Conservation (phyloP, 73 alveolate species). For the Uronychia binucleata region DNA sequence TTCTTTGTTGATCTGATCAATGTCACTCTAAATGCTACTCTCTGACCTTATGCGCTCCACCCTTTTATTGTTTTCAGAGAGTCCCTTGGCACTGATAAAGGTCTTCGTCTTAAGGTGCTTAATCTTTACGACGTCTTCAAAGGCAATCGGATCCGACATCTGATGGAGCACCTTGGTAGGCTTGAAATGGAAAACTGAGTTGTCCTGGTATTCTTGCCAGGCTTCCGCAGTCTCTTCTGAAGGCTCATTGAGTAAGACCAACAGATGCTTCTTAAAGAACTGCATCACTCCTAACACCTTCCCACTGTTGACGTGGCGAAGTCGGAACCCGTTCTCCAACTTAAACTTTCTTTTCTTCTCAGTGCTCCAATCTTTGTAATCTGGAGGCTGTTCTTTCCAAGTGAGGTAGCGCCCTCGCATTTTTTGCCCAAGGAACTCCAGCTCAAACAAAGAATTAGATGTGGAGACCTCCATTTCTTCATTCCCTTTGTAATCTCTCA, state of each 20-base stretch:
- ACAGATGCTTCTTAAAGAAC: too few relatives aligned
- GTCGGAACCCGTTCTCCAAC: too few relatives aligned
- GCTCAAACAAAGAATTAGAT: slow-evolving; percentile 12
- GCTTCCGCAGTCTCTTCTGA: too few relatives aligned
- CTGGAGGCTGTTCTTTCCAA: too few relatives aligned
- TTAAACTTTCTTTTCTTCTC: too few relatives aligned
- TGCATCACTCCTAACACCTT: too few relatives aligned
- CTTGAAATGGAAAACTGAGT: neutral
- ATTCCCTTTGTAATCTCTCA: slow-evolving; percentile 20
- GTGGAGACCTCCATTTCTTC: slow-evolving; percentile 12
- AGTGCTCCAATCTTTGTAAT: too few relatives aligned
- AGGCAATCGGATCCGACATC: neutral
- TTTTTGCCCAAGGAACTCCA: neutral
- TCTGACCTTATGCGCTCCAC: neutral
- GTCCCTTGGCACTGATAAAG: neutral
- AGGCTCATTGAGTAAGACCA: too few relatives aligned
- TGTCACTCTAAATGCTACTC: neutral
- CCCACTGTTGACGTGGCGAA: slow-evolving; percentile 61
- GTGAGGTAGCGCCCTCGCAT: slow-evolving; percentile 4
- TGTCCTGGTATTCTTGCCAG: neutral
- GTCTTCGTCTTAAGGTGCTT: neutral
- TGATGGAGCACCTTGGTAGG: neutral
- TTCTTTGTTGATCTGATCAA: neutral
- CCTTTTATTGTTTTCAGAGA: neutral
- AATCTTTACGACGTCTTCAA: neutral